These are phyloP conservation scores for Echites panduratus DNA, from an alignment of 257 asterid genomes.

Conservation along the genomic window DNA sequence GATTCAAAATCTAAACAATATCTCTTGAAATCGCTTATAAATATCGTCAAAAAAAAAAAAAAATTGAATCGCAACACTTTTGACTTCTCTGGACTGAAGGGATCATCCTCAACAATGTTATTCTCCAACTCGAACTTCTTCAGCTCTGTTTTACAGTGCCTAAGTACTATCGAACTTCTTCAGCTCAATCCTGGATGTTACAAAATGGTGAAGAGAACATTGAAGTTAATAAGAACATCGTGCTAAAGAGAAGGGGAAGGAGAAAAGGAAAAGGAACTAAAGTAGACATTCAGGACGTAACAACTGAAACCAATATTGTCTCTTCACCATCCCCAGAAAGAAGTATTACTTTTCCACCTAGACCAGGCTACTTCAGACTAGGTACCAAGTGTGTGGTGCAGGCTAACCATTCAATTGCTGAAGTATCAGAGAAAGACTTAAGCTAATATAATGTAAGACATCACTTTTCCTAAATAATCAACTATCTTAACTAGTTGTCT, in stretches of 20 bases:
- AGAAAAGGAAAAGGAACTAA: constrained; percentile 29
- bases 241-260: constrained; percentile 26
- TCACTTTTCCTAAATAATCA: not conserved
- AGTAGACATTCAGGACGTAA: constrained; percentile 17
- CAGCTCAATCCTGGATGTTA: constrained; percentile 10
- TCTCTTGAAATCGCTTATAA: no score
- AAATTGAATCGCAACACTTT: no score
- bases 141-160: no score
- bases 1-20: no score
- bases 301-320: constrained; percentile 8
- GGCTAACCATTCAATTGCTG: constrained; percentile 44
- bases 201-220: constrained; percentile 13
- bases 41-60: no score
- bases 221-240: constrained; percentile 16
- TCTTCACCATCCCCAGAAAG: constrained; percentile 22
- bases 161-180: no score
- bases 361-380: constrained; percentile 34
- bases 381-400: constrained; percentile 38
- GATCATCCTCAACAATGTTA: no score
- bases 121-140: no score
- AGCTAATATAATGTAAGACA: constrained; percentile 45
- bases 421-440: constrained; percentile 40
- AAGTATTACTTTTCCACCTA: constrained; percentile 21
- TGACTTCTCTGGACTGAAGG: no score
- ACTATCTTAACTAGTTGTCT: not conserved